Conservation (phyloP, 305 asterid species). For the Fraxinus sp. region DNA sequence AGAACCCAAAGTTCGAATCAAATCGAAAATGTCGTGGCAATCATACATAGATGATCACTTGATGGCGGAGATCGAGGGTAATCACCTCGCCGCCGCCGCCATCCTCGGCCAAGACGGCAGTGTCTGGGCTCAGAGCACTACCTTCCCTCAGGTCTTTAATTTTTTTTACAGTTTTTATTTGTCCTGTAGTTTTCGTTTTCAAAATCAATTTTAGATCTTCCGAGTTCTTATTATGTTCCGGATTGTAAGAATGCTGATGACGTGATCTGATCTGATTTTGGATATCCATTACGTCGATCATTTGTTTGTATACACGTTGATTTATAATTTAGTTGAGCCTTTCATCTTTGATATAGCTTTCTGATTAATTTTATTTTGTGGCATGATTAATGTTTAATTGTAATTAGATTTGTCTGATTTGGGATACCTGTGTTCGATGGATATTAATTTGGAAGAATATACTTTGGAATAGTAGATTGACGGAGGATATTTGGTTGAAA, state of each 20-base stretch:
- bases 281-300: not conserved
- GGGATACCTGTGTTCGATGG: not conserved
- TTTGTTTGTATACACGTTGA: not conserved
- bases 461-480: too few relatives aligned
- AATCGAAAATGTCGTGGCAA: conserved; percentile 49
- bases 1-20: not conserved
- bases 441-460: too few relatives aligned
- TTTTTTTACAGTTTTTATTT: not conserved
- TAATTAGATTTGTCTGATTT: not conserved
- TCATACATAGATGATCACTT: conserved; percentile 36
- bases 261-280: conserved; percentile 6
- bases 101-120: conserved; percentile 45
- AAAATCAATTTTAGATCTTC: not conserved
- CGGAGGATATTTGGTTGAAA: too few relatives aligned
- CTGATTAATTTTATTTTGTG: not conserved
- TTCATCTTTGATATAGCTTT: not conserved
- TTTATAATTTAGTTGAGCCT: not conserved
- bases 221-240: not conserved
- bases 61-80: conserved; percentile 38
- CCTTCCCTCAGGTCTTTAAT: conserved; percentile 44
- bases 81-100: conserved; percentile 40
- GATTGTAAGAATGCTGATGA: not conserved
- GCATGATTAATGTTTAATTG: not conserved
- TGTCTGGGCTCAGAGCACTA: conserved; percentile 46
- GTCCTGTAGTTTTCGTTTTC: not conserved